Evolutionary conservation across 2,329 filamentous ascomycete genomes (phyloP).

Genomic region (Ophiobolus disseminans): DNA sequence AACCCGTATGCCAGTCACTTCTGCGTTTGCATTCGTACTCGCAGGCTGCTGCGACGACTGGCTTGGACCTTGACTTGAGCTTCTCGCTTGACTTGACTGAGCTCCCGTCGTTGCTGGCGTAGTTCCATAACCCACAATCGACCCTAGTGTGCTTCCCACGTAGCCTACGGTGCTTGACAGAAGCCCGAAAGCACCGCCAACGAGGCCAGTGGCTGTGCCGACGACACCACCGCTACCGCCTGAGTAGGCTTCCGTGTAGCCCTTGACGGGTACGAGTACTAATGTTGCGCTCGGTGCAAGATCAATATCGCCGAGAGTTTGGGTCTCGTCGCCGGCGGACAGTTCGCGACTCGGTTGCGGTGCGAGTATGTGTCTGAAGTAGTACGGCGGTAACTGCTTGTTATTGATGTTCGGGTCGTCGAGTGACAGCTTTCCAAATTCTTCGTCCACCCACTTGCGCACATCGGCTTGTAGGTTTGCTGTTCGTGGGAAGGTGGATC

Average conservation of each 20-base stretch:
- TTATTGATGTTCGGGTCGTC: constrained; percentile 31
- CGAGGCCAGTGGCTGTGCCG: constrained; percentile 39
- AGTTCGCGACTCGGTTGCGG: constrained; percentile 79
- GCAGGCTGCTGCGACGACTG: constrained; percentile 16
- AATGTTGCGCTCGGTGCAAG: constrained; percentile 82
- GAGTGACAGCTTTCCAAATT: constrained; percentile 33
- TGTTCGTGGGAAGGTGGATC: constrained; percentile 71
- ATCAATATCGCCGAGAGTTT: constrained; percentile 71
- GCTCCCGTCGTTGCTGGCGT: constrained; percentile 10
- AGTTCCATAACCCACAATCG: constrained; percentile 35
- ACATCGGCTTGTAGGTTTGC: constrained; percentile 71
- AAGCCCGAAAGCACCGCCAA: constrained; percentile 43
- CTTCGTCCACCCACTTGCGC: constrained; percentile 74
- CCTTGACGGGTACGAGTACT: constrained; percentile 75
- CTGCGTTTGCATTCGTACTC: constrained; percentile 19
- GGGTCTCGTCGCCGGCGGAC: constrained; percentile 75
- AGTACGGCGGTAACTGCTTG: constrained; percentile 66
- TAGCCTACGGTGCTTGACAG: constrained; percentile 44
- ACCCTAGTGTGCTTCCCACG: constrained; percentile 42
- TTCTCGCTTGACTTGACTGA: constrained; percentile 17
- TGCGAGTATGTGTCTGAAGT: constrained; percentile 82
- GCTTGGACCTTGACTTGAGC: constrained; percentile 13
- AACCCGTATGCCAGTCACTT: constrained; percentile 52
- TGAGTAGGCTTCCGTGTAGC: constrained; percentile 66
- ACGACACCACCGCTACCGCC: constrained; percentile 42